phyloP scores from a whole-genome alignment of 306 rosid genomes.

The Macrotyloma uniflorum region DNA sequence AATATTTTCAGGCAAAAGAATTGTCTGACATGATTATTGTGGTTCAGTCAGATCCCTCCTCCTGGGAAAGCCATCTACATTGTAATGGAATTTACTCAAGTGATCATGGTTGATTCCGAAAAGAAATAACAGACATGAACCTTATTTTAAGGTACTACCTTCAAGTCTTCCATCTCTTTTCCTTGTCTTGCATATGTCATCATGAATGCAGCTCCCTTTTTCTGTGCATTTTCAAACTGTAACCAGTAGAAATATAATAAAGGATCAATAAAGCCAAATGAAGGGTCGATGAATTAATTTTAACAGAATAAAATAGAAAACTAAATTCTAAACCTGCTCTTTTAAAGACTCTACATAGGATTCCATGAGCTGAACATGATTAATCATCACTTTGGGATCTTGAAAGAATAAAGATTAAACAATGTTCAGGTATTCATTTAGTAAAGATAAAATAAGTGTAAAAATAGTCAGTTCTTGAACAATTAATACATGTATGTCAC shows the following conservation, averaged over 20 bases:
- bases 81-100: slow-evolving; percentile 12
- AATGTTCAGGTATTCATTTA: slow-evolving; percentile 16
- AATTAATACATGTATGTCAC: slow-evolving; percentile 11
- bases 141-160: slow-evolving; percentile 49
- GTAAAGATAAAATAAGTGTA: not conserved
- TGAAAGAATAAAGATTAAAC: slow-evolving; percentile 39
- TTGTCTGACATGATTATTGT: no score
- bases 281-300: slow-evolving; percentile 18
- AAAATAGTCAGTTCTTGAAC: slow-evolving; percentile 5
- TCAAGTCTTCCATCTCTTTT: slow-evolving; percentile 93
- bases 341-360: slow-evolving; percentile 82
- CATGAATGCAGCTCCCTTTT: slow-evolving; percentile 92
- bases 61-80: no score
- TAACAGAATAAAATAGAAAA: not conserved
- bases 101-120: slow-evolving; percentile 3
- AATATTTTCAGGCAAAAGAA: no score
- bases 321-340: slow-evolving; percentile 94
- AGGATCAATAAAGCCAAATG: slow-evolving; percentile 21
- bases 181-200: slow-evolving; percentile 93
- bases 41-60: no score
- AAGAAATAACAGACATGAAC: slow-evolving; percentile 5
- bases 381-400: slow-evolving; percentile 79
- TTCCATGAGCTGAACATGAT: slow-evolving; percentile 79
- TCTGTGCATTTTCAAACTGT: slow-evolving; percentile 93
- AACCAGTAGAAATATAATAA: slow-evolving; percentile 50